Evolutionary conservation across 306 rosid genomes (phyloP).

Genomic region (Hippophae gyantsensis): DNA sequence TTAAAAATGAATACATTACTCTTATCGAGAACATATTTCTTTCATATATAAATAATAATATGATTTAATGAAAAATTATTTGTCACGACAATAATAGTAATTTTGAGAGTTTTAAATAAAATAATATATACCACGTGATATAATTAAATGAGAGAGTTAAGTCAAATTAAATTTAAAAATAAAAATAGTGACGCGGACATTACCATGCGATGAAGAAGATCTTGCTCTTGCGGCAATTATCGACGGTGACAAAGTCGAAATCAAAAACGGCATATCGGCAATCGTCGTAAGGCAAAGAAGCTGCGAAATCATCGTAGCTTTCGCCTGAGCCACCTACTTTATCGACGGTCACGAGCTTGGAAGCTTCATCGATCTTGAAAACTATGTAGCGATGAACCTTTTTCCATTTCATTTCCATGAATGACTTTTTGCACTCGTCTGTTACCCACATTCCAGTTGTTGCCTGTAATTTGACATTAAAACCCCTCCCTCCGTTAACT

Average conservation of each 20-base stretch:
- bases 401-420: conserved; percentile 99
- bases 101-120: no score
- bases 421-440: conserved; percentile 92
- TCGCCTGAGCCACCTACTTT: conserved; percentile 91
- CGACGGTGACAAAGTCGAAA: conserved; percentile 95
- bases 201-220: conserved; percentile 98
- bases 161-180: neutral
- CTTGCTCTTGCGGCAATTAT: conserved; percentile 96
- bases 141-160: no score
- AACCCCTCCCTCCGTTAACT: no score
- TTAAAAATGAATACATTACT: no score
- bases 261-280: conserved; percentile 96
- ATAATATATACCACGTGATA: no score
- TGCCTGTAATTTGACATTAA: conserved; percentile 32
- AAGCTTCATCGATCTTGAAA: conserved; percentile 87
- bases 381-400: conserved; percentile 85
- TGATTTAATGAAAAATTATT: neutral
- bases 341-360: conserved; percentile 79
- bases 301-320: conserved; percentile 70
- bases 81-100: no score
- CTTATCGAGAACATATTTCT: no score
- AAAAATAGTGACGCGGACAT: conserved; percentile 9
- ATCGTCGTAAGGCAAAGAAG: conserved; percentile 79
- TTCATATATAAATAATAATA: no score
- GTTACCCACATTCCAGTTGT: conserved; percentile 99